Conservation (phyloP, 768 basidiomycete genomes). For the Collybiopsis confluens region DNA sequence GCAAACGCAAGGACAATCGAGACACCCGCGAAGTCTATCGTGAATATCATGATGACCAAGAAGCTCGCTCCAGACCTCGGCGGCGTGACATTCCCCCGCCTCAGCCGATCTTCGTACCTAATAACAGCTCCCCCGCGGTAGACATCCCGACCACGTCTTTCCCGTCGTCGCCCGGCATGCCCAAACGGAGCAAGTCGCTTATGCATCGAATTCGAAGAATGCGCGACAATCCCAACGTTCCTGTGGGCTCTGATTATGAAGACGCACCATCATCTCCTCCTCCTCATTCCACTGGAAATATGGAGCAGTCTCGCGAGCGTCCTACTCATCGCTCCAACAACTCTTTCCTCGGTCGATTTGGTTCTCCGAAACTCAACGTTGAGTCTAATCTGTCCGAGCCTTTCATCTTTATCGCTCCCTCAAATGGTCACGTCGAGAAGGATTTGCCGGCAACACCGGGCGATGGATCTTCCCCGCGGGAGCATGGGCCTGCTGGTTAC, state of each 20-base stretch:
- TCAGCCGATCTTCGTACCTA: conserved; percentile 75
- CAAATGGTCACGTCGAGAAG: conserved; percentile 42
- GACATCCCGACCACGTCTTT: conserved; percentile 29
- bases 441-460: conserved; percentile 41
- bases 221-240: conserved; percentile 82
- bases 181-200: conserved; percentile 75
- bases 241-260: conserved; percentile 47
- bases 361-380: conserved; percentile 28
- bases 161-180: conserved; percentile 42
- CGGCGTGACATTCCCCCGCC: conserved; percentile 70
- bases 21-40: conserved; percentile 44
- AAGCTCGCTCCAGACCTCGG: conserved; percentile 25
- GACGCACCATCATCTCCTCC: conserved; percentile 36
- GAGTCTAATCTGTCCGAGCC: conserved; percentile 39
- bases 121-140: conserved; percentile 34
- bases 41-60: conserved; percentile 39
- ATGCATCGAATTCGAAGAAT: conserved; percentile 89
- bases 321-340: conserved; percentile 72
- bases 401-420: conserved; percentile 65
- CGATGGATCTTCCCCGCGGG: conserved; percentile 39
- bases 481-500: conserved; percentile 35
- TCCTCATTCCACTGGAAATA: conserved; percentile 14
- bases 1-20: conserved; percentile 45
- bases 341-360: conserved; percentile 75
- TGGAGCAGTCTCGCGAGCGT: conserved; percentile 31